Conservation (phyloP, 371 early-diverging fungal genomes). For the Apophysomyces variabilis region DNA sequence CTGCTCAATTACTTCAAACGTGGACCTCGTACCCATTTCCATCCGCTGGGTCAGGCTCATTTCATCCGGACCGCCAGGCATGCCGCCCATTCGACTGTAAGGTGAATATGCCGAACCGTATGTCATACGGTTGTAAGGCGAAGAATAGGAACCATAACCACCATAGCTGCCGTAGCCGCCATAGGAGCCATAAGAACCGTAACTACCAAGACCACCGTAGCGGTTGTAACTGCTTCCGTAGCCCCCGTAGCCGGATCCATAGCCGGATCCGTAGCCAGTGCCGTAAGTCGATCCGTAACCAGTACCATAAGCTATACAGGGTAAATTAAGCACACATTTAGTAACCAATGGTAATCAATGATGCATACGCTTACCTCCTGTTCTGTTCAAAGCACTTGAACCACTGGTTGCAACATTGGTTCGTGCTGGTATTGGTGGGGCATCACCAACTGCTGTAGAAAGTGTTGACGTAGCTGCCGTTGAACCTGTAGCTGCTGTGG, state of each 20-base stretch:
- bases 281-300: conserved; percentile 22
- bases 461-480: conserved; percentile 3
- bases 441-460: not conserved
- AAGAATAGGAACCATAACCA: conserved; percentile 36
- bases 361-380: conserved; percentile 3
- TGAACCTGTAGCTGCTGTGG: conserved; percentile 9
- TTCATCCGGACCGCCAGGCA: conserved; percentile 45
- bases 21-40: conserved; percentile 87
- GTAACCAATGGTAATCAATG: not conserved
- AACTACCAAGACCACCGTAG: conserved; percentile 47
- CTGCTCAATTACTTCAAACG: conserved; percentile 91
- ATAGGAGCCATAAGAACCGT: conserved; percentile 50
- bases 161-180: conserved; percentile 56
- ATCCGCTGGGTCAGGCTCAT: conserved; percentile 79
- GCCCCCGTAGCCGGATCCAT: conserved; percentile 26
- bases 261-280: conserved; percentile 29
- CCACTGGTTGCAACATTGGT: conserved; percentile 10
- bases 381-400: not conserved
- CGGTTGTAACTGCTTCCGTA: conserved; percentile 32
- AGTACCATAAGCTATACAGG: conserved; percentile 15
- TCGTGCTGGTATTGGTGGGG: conserved; percentile 33
- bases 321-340: conserved; percentile 3
- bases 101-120: conserved; percentile 43
- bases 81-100: conserved; percentile 39
- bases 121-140: conserved; percentile 32